Evolutionary conservation across 2,329 filamentous ascomycete genomes (phyloP), one percentile per base, ranked within the genome.

Genomic region (Bipolaris gigantea): DNA sequence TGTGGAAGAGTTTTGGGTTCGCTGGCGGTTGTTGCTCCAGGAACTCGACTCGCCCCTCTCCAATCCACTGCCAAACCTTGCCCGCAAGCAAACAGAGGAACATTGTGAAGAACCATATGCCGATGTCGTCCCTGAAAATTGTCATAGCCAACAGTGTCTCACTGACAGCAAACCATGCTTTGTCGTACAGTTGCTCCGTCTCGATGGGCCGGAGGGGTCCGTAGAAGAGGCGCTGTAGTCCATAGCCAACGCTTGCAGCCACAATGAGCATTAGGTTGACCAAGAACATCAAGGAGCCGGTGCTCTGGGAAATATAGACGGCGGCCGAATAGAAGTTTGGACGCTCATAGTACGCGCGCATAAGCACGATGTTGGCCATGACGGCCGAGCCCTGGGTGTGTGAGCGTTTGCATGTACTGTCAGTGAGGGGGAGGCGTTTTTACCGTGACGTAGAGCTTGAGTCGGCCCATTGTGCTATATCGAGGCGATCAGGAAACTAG

Each of bases 31-130:
- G 92, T 75, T 99, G 94, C 76, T 99, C 94, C 48, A 97, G 81
- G 40, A 94, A 85, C 72, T 99, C 95, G 50, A 99, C 91, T 48
- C 95, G 85, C 21, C 93, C 93, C 73, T 97, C 93, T 48, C 90
- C 92, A 63, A 99, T 96, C 94, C 95, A 99, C 50, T 92, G 90
- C 92, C 95, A 99, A 43, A 99, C 89, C 77, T 97, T 97, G 50
- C 92, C 92, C 3, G 92, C 93, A 42, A 99, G 84, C 35, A 99
- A 82, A 23, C 88, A 87, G 15, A 95, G 90, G 74, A 99, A 97
- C 92, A 99, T 97, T 67, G 94, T 86, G 55, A 99, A 80, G 70
- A 97, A 96, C 87, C 92, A 95, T 38, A 89, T 89, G 40, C 94
- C 93, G 16, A 99, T 86, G 73, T 97, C 92, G 60, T 97, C 94